These are phyloP conservation scores for Annona squamosa DNA, from an alignment of 164 flowering plant genomes.

Conservation along the genomic window DNA sequence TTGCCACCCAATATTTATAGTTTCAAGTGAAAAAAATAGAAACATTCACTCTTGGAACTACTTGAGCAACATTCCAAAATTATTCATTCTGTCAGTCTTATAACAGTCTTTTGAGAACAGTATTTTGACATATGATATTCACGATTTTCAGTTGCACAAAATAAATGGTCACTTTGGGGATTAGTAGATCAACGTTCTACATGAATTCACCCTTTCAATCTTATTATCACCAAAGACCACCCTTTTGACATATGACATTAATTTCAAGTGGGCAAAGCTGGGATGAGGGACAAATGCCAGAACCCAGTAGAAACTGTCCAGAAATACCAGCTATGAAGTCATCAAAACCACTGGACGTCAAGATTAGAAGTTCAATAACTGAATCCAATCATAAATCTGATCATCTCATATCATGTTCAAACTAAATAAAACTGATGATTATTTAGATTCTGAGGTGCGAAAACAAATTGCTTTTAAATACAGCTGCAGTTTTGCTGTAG, in stretches of 20 bases:
- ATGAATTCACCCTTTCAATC: too few relatives aligned
- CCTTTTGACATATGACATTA: too few relatives aligned
- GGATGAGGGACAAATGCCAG: not conserved
- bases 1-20: too few relatives aligned
- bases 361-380: not conserved
- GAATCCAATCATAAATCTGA: not conserved
- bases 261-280: not conserved
- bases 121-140: not conserved
- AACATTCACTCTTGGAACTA: too few relatives aligned
- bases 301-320: not conserved
- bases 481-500: not conserved
- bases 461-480: not conserved
- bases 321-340: not conserved
- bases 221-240: too few relatives aligned
- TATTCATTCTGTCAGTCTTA: too few relatives aligned
- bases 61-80: too few relatives aligned
- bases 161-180: too few relatives aligned
- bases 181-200: too few relatives aligned
- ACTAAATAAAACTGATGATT: too few relatives aligned
- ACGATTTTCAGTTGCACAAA: not conserved
- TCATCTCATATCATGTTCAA: not conserved
- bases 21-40: too few relatives aligned
- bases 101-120: not conserved
- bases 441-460: not conserved
- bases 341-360: not conserved